These are phyloP conservation scores for Sphagnum magellanicum DNA, from an alignment of 228 moss, liverwort and hornwort genomes.

Conservation along the genomic window DNA sequence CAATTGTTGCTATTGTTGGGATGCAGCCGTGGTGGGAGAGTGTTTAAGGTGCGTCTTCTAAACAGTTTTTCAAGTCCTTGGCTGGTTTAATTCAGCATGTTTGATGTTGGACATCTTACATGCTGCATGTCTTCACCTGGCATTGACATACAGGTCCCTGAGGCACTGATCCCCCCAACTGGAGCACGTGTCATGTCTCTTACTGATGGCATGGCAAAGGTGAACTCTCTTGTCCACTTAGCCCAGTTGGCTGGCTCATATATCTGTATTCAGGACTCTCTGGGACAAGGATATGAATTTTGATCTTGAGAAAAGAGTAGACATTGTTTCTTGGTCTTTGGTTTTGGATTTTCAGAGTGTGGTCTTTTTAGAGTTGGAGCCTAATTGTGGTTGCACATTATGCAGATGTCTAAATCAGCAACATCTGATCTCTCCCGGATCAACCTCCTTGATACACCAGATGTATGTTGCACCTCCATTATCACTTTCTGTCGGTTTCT, in stretches of 20 bases:
- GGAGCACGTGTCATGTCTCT: slow-evolving; percentile 98
- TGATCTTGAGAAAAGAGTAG: too few relatives aligned
- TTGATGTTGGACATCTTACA: neutral
- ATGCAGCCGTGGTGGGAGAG: slow-evolving; percentile 89
- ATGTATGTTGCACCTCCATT: slow-evolving; percentile 33
- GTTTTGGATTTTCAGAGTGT: too few relatives aligned
- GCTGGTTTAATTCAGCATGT: neutral
- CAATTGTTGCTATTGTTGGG: slow-evolving; percentile 1
- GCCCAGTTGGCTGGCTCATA: neutral
- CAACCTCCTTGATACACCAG: slow-evolving; percentile 80
- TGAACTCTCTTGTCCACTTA: slow-evolving; percentile 6
- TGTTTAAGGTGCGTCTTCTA: slow-evolving; percentile 73
- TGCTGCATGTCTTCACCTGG: too few relatives aligned
- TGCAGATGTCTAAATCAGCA: slow-evolving; percentile 96
- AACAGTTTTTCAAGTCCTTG: neutral
- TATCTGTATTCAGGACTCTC: too few relatives aligned
- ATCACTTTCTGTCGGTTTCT: neutral
- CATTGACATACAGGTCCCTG: slow-evolving; percentile 63
- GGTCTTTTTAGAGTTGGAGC: too few relatives aligned
- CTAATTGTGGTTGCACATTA: neutral
- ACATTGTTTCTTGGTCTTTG: too few relatives aligned
- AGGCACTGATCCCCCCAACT: slow-evolving; percentile 83
- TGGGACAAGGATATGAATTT: too few relatives aligned
- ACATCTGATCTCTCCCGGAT: slow-evolving; percentile 87
- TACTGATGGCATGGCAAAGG: slow-evolving; percentile 85